These are phyloP conservation scores for Austroboletus niveus DNA, from an alignment of 1,284 basidiomycete genomes.

Conservation along the genomic window DNA sequence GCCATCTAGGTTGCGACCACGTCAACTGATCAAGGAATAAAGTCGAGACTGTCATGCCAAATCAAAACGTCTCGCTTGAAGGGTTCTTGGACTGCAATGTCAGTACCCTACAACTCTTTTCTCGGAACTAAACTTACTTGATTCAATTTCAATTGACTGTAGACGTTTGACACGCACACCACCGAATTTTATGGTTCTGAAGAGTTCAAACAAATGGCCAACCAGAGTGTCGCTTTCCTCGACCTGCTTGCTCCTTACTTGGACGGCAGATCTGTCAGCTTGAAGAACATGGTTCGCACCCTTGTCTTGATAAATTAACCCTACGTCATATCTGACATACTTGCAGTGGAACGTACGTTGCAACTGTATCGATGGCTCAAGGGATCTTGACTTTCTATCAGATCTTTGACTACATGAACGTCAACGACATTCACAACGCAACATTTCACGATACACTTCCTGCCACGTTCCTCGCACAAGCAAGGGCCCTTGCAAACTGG, in stretches of 20 bases:
- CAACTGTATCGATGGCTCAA: neutral
- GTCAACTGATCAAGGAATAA: slow-evolving; percentile 33
- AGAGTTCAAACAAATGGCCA: slow-evolving; percentile 51
- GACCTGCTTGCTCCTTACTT: slow-evolving; percentile 51
- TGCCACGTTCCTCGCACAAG: slow-evolving; percentile 54
- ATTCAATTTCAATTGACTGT: slow-evolving; percentile 1
- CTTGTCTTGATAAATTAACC: neutral
- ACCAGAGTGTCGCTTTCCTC: slow-evolving; percentile 55
- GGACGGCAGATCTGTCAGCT: slow-evolving; percentile 52
- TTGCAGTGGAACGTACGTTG: slow-evolving; percentile 59
- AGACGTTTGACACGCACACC: slow-evolving; percentile 55
- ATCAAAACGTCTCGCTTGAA: slow-evolving; percentile 60
- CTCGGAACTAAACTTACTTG: no score
- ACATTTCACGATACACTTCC: slow-evolving; percentile 55
- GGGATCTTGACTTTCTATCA: slow-evolving; percentile 23
- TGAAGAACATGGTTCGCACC: slow-evolving; percentile 62
- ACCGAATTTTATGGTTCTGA: slow-evolving; percentile 50
- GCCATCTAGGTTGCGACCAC: slow-evolving; percentile 31
- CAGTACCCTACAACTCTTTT: slow-evolving; percentile 15
- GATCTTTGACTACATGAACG: slow-evolving; percentile 77
- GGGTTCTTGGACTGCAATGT: slow-evolving; percentile 65
- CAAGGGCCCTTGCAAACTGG: slow-evolving; percentile 66
- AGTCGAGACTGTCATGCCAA: slow-evolving; percentile 66
- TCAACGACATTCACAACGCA: slow-evolving; percentile 68
- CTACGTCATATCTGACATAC: slow-evolving; percentile 7